phyloP scores from a whole-genome alignment of 129 eudicot species.

The Pittosporum tobira region DNA sequence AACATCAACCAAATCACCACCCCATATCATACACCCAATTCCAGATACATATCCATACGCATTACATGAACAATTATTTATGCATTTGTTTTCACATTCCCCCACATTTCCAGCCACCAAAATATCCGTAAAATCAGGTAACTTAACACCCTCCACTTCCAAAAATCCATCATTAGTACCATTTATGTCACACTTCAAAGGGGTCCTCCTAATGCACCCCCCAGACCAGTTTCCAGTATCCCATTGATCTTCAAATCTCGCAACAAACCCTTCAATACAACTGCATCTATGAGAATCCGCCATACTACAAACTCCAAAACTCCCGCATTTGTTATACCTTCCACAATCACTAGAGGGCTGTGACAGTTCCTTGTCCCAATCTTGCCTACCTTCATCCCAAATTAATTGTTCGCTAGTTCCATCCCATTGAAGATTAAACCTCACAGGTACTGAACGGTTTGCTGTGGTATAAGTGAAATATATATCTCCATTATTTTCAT shows the following conservation, averaged over 20 bases:
- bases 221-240: slow-evolving; percentile 34
- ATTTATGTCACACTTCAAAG: slow-evolving; percentile 27
- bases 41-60: slow-evolving; percentile 39
- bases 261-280: slow-evolving; percentile 57
- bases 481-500: slow-evolving; percentile 14
- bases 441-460: slow-evolving; percentile 13
- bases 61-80: slow-evolving; percentile 50
- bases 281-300: slow-evolving; percentile 23
- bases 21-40: slow-evolving; percentile 56
- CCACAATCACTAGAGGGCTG: slow-evolving; percentile 43
- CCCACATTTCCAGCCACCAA: neutral
- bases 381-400: slow-evolving; percentile 16
- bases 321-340: slow-evolving; percentile 47
- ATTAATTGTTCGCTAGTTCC: slow-evolving; percentile 39
- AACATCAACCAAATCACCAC: slow-evolving; percentile 38
- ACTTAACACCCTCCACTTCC: slow-evolving; percentile 24
- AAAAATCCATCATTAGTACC: slow-evolving; percentile 38
- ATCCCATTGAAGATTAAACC: slow-evolving; percentile 34
- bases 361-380: slow-evolving; percentile 28
- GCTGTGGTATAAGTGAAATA: slow-evolving; percentile 32
- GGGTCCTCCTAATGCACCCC: slow-evolving; percentile 47
- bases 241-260: slow-evolving; percentile 24
- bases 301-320: slow-evolving; percentile 34
- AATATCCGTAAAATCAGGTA: slow-evolving; percentile 45
- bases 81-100: slow-evolving; percentile 32